A percentile compares a stretch with the other conserved stretches of the same genome.
These are phyloP conservation scores for Xylariaceae sp. DNA, from an alignment of 2,329 filamentous ascomycete species.

Conservation along the genomic window DNA sequence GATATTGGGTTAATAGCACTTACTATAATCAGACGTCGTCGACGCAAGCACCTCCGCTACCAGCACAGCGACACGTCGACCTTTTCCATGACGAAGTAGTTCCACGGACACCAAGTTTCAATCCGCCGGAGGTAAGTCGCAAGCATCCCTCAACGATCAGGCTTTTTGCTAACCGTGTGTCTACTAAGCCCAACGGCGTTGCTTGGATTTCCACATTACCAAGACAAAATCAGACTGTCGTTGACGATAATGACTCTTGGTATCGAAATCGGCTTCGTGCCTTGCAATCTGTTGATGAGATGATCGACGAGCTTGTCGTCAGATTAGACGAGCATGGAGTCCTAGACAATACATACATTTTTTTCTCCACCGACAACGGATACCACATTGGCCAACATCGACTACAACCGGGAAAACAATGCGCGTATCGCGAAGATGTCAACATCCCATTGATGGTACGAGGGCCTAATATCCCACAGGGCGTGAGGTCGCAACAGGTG, in stretches of 20 bases:
- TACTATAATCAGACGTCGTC: background rate
- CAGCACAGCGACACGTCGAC: constrained; percentile 57
- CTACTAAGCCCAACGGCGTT: constrained; percentile 29
- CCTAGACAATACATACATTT: constrained; percentile 35
- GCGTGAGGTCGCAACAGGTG: background rate
- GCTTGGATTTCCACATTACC: constrained; percentile 44
- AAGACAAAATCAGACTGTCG: constrained; percentile 36
- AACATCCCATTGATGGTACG: constrained; percentile 4
- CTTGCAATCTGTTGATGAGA: constrained; percentile 51
- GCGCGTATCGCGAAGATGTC: background rate
- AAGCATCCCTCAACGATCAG: background rate
- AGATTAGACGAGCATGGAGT: constrained; percentile 49
- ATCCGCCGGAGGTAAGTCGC: constrained; percentile 45
- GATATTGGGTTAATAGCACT: background rate
- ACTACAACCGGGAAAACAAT: constrained; percentile 1
- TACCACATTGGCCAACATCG: constrained; percentile 6
- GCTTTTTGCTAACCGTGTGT: background rate
- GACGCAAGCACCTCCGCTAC: constrained; percentile 42
- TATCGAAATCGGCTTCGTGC: constrained; percentile 48
- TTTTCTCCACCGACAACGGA: constrained; percentile 3
- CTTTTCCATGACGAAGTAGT: constrained; percentile 58
- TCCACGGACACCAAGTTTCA: constrained; percentile 62
- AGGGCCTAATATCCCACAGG: background rate
- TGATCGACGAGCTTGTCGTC: constrained; percentile 52
- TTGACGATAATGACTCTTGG: constrained; percentile 47